These are phyloP conservation scores for Leavenworthia alabamica DNA, from an alignment of 345 rosid genomes.

Conservation along the genomic window DNA sequence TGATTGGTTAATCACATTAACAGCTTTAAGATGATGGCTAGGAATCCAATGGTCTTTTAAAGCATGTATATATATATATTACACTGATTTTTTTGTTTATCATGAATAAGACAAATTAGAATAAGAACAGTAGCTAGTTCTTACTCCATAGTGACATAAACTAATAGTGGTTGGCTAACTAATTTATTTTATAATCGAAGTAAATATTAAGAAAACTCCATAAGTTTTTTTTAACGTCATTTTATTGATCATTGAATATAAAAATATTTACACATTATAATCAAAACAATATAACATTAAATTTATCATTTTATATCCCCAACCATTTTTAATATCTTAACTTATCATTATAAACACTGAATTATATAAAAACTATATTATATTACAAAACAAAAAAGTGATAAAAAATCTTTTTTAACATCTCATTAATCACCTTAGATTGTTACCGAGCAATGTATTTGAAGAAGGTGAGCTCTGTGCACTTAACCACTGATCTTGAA, in stretches of 20 bases:
- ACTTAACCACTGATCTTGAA: constrained; percentile 77
- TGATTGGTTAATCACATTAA: no score
- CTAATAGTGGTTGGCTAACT: constrained; percentile 4
- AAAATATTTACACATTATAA: neutral
- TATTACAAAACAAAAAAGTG: constrained; percentile 21
- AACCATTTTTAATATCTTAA: neutral
- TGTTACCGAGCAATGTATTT: constrained; percentile 58
- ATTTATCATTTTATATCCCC: neutral
- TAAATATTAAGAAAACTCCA: neutral
- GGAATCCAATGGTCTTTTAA: no score
- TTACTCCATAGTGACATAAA: neutral
- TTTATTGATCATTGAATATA: no score
- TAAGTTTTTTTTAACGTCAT: no score
- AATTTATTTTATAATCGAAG: neutral
- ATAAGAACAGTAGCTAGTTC: constrained; percentile 1
- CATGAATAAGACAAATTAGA: no score
- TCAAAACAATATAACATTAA: neutral
- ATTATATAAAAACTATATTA: constrained; percentile 14
- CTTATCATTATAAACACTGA: neutral
- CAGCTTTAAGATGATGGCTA: no score
- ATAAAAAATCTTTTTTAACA: neutral
- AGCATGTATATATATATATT: no score
- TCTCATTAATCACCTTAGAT: constrained; percentile 35
- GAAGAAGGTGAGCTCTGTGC: constrained; percentile 82
- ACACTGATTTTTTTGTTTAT: no score